Evolutionary conservation across 495 filamentous ascomycete species (phyloP).

Genomic region (Trichocladium antarcticum): DNA sequence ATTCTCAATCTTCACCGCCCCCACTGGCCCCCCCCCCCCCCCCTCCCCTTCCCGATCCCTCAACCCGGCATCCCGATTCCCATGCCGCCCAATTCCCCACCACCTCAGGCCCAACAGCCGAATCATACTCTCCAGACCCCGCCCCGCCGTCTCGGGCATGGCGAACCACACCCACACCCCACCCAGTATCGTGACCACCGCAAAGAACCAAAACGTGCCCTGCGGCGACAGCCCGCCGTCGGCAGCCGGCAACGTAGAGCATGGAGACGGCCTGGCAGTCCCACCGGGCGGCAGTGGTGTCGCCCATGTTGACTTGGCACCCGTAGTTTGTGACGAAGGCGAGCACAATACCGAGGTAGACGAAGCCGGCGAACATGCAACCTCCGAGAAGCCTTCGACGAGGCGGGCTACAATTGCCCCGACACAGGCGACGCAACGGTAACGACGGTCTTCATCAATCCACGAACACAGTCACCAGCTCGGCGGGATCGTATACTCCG

Average conservation of each 20-base stretch:
- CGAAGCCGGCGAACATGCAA: conserved; percentile 54
- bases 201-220: conserved; percentile 59
- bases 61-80: conserved; percentile 45
- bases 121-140: conserved; percentile 55
- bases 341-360: conserved; percentile 52
- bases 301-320: conserved; percentile 47
- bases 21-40: conserved; percentile 5
- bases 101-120: conserved; percentile 55
- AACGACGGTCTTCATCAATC: too few species aligned
- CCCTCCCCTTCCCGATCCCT: conserved; percentile 30
- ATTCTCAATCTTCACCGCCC: not conserved
- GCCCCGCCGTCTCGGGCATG: conserved; percentile 57
- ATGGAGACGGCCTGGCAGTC: conserved; percentile 50
- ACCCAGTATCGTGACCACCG: conserved; percentile 48
- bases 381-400: conserved; percentile 57
- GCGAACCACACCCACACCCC: conserved; percentile 49
- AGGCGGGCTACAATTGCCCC: conserved; percentile 50
- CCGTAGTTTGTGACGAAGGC: conserved; percentile 50
- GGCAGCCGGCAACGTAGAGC: conserved; percentile 57
- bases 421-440: too few species aligned
- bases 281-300: conserved; percentile 48
- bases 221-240: conserved; percentile 38
- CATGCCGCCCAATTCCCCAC: conserved; percentile 52
- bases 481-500: conserved; percentile 1
- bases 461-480: not conserved